phyloP scores from a whole-genome alignment of 2,329 filamentous ascomycete genomes.

The Hypoxylon sp. region DNA sequence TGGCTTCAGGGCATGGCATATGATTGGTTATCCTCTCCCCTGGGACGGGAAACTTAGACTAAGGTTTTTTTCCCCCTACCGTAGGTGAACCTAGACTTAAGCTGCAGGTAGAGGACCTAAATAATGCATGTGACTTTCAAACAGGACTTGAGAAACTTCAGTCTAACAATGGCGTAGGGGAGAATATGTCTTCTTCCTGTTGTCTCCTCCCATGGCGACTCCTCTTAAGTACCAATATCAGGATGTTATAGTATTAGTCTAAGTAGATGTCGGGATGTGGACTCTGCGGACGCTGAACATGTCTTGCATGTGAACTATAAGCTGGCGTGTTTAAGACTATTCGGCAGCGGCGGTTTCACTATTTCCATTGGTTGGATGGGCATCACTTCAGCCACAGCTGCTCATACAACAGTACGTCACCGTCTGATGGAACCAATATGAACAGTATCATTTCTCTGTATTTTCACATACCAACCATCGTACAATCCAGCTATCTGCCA shows the following conservation, averaged over 20 bases:
- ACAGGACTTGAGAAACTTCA: background rate
- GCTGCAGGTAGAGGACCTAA: constrained; percentile 6
- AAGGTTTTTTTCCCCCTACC: background rate
- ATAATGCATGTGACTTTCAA: constrained; percentile 12
- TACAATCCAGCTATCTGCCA: constrained; percentile 17
- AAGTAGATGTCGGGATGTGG: background rate
- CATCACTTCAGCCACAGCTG: background rate
- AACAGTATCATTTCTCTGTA: constrained; percentile 14
- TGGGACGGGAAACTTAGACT: constrained; percentile 9
- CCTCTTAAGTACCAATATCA: background rate
- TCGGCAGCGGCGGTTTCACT: background rate
- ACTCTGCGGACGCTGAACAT: background rate
- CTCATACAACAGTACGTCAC: background rate
- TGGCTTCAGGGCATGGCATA: background rate
- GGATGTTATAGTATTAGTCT: background rate
- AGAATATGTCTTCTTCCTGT: background rate
- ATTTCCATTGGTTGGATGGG: background rate
- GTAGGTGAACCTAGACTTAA: constrained; percentile 17
- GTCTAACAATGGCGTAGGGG: background rate
- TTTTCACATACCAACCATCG: constrained; percentile 20
- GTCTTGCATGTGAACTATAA: background rate
- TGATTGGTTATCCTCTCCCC: constrained; percentile 19
- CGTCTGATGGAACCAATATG: background rate
- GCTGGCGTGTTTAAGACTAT: background rate
- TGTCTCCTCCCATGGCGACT: too few species aligned